Evolutionary conservation across 495 filamentous ascomycete species (phyloP), one percentile per base, ranked within the genome.

Genomic region (Tuber magnatum): DNA sequence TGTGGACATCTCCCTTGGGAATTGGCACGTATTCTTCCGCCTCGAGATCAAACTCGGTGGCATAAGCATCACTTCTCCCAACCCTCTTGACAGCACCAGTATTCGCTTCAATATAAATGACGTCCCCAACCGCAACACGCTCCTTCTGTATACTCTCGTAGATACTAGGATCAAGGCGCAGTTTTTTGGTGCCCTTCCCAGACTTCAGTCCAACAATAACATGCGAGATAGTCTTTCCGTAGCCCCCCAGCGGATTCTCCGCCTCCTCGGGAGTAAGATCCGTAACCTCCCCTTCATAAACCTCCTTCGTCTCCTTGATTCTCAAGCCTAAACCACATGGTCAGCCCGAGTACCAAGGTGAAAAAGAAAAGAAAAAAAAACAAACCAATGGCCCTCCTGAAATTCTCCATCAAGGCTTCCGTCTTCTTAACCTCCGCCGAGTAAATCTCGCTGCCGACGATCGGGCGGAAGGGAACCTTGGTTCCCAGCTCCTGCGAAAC

Each of bases 141-240:
- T 99, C 95, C 86, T 97, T 97, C 84, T 97, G 96, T 77, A 99
- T 95, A 43, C 94, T 94, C 85, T 99, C 95, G 87, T 98, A 99
- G 82, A 99, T 97, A 83, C 92, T 96, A 5, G 95, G 95, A 82
- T 99, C 95, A 51, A 99, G 86, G 56, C 94, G 91, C 75, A 99
- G 87, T 87, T 97, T 98, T 88, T 99, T 99, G 76, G 93, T 95
- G 35, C 95, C 95, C 84, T 92, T 92, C 41, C 91, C 91, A 68
- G 93, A 95, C 85, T 98, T 99, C 84, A 99, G 97, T 12, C 94
- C 98, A 76, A 99, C 91, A 84, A 98, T 97, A 78, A 96, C 95
- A 87, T 97, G 94, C 87, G 97, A 95, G n/a, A 79, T 79, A 9
- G 77, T 79, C 93, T 91, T 88, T 93, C 95, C 72, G 93, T 95